phyloP scores from a whole-genome alignment of 1,284 basidiomycete species.

The Irpex sp. region DNA sequence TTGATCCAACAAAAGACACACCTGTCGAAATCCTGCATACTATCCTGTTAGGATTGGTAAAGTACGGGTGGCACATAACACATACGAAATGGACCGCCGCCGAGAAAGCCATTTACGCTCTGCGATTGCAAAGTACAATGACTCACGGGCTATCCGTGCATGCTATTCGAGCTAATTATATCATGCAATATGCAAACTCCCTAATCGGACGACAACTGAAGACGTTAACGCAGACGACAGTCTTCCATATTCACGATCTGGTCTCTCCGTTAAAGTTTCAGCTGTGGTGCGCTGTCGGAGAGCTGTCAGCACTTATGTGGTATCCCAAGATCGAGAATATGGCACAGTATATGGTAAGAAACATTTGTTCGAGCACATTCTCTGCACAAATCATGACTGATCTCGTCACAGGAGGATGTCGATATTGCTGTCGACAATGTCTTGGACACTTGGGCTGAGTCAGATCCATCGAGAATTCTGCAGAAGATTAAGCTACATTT shows the following conservation, averaged over 20 bases:
- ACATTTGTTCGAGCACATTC: neutral
- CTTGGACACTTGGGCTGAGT: constrained; percentile 14
- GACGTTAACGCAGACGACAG: constrained; percentile 14
- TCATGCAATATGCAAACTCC: constrained; percentile 20
- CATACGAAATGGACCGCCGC: constrained; percentile 11
- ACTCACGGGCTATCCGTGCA: constrained; percentile 15
- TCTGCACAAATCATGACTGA: neutral
- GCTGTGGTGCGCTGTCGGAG: constrained; percentile 25
- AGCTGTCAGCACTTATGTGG: constrained; percentile 31
- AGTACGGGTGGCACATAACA: constrained; percentile 26
- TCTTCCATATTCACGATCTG: constrained; percentile 21
- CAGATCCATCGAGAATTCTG: constrained; percentile 18
- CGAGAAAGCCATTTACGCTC: constrained; percentile 9
- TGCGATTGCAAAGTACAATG: constrained; percentile 13
- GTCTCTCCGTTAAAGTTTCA: neutral
- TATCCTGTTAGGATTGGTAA: constrained; percentile 29
- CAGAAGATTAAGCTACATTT: constrained; percentile 24
- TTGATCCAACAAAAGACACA: constrained; percentile 29
- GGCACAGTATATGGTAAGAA: constrained; percentile 26
- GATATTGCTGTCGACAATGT: constrained; percentile 16
- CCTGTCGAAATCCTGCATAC: constrained; percentile 34
- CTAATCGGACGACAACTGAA: constrained; percentile 21
- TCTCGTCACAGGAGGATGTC: constrained; percentile 17
- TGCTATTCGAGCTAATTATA: constrained; percentile 17
- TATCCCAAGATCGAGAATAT: constrained; percentile 29